Percentiles rank a stretch among this genome's conserved stretches.
Conservation (phyloP, 2,329 filamentous ascomycete genomes). For the Venturia carpophila region DNA sequence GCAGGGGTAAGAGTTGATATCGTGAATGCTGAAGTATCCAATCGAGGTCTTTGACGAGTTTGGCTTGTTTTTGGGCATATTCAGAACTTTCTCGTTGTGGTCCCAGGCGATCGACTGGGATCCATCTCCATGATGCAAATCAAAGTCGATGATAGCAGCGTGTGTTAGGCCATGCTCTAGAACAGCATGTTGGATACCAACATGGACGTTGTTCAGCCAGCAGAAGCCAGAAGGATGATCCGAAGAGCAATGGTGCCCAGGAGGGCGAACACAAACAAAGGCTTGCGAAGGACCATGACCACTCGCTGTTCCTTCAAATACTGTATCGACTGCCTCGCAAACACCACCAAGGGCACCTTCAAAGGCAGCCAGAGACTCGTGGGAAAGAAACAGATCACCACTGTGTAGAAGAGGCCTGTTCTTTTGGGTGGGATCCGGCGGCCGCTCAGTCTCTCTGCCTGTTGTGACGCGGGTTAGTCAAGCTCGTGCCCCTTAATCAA, state of each 20-base stretch:
- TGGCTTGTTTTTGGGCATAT: conserved; percentile 60
- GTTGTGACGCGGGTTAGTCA: background rate
- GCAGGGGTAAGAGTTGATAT: conserved; percentile 97
- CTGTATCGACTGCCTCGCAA: conserved; percentile 81
- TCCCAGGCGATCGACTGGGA: conserved; percentile 91
- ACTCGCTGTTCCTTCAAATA: conserved; percentile 51
- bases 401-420: conserved; percentile 58
- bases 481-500: background rate
- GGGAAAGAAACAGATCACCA: conserved; percentile 83
- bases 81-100: conserved; percentile 65
- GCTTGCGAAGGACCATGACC: conserved; percentile 58
- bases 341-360: conserved; percentile 89
- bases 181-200: conserved; percentile 86
- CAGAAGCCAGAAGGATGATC: conserved; percentile 90
- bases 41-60: conserved; percentile 73
- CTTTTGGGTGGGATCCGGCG: conserved; percentile 45
- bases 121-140: conserved; percentile 47
- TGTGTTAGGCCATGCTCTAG: conserved; percentile 81
- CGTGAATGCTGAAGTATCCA: conserved; percentile 93
- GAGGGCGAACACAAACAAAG: conserved; percentile 87
- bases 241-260: conserved; percentile 90
- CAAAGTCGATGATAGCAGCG: conserved; percentile 57
- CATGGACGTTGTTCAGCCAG: conserved; percentile 97
- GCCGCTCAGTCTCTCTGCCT: conserved; percentile 20
- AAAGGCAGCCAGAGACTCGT: conserved; percentile 77